Base-by-base conservation (phyloP, 2,329 filamentous ascomycete genomes). In the Daldinia sp. region DNA sequence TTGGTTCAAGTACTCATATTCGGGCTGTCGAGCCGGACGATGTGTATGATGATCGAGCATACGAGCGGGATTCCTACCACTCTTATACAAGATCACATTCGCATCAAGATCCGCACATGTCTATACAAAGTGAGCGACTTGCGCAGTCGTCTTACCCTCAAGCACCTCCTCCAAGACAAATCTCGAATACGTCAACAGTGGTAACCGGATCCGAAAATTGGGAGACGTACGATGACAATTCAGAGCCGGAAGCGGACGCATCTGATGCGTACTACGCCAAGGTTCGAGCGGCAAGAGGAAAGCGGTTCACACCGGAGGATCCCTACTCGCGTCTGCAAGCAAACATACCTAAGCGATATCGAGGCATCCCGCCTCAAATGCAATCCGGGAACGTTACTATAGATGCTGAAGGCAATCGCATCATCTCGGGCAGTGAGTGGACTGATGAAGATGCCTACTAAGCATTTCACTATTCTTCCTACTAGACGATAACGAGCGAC, bases 141-240 rank as follows among this genome's bases (percentile, higher is more conserved):
- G 58, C 68, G 8, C 72, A 76, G 4, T 70, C 75, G 4, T 63
- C 72, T n/a, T 83, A 82, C 62, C 74, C 78, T 11, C 78, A 79
- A 29, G 79, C 78, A 13, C 77, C 76, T 9, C 77, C 78, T 0
- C 77, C 81, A 1, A 83, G 92, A 48, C 91, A 94, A 70, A 88
- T 90, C 13, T 92, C 90, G 5, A 88, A 88, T 68, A 89, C 90
- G 0, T 94, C 92, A n/a, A 92, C 90, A 1, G 84, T 83, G 19
- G 83, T 91, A 23, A 93, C 91, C 4, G 92, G 92, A 1, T 96
- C 92, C 3, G 94, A 98, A 78, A 98, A 98, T 76, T 98, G 94
- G 94, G 94, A 98, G 78, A 97, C 94, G 8, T 98, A 95, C 72
- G 94, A 95, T 70, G 92, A 96, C 75, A 87, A 85, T 68, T 93